Percentiles rank a stretch among this genome's conserved stretches.
Evolutionary conservation across 495 filamentous ascomycete genomes (phyloP).

Genomic region (Cairneyella variabilis): DNA sequence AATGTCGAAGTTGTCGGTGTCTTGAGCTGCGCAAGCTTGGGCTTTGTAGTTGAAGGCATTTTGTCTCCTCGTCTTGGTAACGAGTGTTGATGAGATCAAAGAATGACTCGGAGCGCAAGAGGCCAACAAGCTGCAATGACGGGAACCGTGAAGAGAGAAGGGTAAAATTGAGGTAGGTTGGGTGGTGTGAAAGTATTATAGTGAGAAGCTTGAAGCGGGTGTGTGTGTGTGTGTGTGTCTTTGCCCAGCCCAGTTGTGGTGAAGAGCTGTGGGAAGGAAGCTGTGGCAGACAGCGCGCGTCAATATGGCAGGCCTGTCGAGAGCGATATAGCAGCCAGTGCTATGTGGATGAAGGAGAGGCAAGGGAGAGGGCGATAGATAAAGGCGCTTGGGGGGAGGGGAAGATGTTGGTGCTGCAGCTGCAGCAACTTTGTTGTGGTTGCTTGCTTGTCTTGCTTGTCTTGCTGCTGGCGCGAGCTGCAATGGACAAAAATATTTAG

Average conservation of each 20-base stretch:
- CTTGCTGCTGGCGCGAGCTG: not conserved
- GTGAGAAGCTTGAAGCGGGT: slow-evolving; percentile 28
- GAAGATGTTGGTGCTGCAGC: slow-evolving; percentile 22
- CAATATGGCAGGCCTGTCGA: slow-evolving; percentile 12
- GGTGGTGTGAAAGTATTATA: slow-evolving; percentile 19
- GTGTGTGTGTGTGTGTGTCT: slow-evolving; percentile 29
- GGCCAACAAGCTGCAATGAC: slow-evolving; percentile 34
- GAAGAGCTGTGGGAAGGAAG: slow-evolving; percentile 27
- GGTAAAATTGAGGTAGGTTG: slow-evolving; percentile 31
- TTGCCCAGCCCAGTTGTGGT: no score
- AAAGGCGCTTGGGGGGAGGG: slow-evolving; percentile 23
- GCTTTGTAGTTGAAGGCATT: slow-evolving; percentile 57
- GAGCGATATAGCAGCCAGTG: slow-evolving; percentile 25
- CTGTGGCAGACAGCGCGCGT: slow-evolving; percentile 19
- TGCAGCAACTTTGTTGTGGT: slow-evolving; percentile 22
- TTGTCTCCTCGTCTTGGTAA: slow-evolving; percentile 27
- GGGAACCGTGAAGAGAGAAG: slow-evolving; percentile 30
- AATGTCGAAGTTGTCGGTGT: slow-evolving; percentile 79
- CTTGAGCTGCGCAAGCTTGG: slow-evolving; percentile 65
- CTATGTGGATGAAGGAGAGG: slow-evolving; percentile 38
- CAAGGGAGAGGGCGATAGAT: slow-evolving; percentile 23
- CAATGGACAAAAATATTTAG: not conserved
- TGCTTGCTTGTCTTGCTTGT: not conserved
- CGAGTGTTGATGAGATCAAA: slow-evolving; percentile 33
- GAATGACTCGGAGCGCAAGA: slow-evolving; percentile 36